Evolutionary conservation across 2,329 filamentous ascomycete genomes (phyloP), one percentile per base, ranked within the genome.

Genomic region (Beauveria rudraprayagi): DNA sequence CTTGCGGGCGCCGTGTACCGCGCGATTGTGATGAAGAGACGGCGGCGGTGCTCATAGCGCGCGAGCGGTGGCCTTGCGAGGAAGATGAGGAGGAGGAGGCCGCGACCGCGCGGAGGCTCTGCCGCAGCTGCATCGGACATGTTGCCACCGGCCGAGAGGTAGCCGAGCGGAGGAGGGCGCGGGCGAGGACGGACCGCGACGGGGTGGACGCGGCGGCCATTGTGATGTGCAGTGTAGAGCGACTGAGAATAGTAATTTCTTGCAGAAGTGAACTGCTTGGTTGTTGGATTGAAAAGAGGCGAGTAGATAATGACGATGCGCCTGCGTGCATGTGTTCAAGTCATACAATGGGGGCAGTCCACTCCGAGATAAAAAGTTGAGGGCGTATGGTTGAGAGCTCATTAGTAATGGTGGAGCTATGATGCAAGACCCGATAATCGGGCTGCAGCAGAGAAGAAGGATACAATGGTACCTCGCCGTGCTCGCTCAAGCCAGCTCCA

Each of bases 351-450:
- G 57, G 57, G 57, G 37, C 14, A 19, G 11, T 37, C 34, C 34
- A 28, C 17, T 24, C 14, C 11, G 14, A 19, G 22, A 24, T 41
- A 47, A 60, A 47, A 40, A 53, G 57, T 53, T 26, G 41, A 60
- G 41, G 28, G 41, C 57, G 57, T 60, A 60, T 60, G 19, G 53
- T 60, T 47, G 53, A 56, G 22, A 44, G 11, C 30, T 26, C 63
- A 73, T 73, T 72, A 73, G 64, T 73, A 73, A 73, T 73, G 66
- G 56, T 56, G 48, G 63, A 63, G 62, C 65, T 68, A 70, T 72
- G 70, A 72, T 63, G 64, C 63, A 66, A 65, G 50, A 47, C 57
- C 48, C 28, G 40, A 60, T 40, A 47, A 47, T 60, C 47, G 56
- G 56, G 56, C 37, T 30, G 9, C 53, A 43, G 37, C 24, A 17